Conservation (phyloP, 139 green algal species). For the Coelastrella sp. region DNA sequence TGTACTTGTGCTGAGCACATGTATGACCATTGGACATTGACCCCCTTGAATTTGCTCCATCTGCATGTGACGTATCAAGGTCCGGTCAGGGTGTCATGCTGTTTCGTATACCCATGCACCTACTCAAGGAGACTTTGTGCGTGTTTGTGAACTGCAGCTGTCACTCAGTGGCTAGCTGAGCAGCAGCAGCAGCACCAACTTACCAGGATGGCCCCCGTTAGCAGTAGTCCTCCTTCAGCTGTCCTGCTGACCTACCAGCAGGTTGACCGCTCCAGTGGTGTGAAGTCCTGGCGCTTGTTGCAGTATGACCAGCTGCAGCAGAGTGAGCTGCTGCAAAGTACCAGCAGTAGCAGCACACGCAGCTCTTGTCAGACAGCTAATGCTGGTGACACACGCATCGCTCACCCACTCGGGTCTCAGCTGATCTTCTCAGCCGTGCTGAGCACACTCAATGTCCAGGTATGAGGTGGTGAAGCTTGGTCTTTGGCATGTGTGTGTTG, state of each 20-base stretch:
- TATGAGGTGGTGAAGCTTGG: too few relatives aligned
- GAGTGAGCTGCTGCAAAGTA: background rate
- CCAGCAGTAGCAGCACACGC: too few relatives aligned
- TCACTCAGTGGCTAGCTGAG: background rate
- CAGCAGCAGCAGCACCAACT: background rate
- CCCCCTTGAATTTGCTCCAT: too few relatives aligned
- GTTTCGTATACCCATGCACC: too few relatives aligned
- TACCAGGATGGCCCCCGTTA: background rate
- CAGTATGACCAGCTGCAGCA: background rate
- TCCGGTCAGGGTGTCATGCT: too few relatives aligned
- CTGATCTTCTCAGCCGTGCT: background rate
- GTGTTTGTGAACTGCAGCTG: background rate
- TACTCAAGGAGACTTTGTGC: too few relatives aligned
- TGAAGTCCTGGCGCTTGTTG: conserved; percentile 17
- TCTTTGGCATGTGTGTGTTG: too few relatives aligned
- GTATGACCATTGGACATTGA: too few relatives aligned
- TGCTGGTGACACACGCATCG: background rate
- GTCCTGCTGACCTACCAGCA: conserved; percentile 1
- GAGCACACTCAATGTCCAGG: background rate
- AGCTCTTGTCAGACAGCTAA: too few relatives aligned
- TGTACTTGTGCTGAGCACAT: too few relatives aligned
- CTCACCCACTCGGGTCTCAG: conserved; percentile 21
- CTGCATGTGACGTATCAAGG: too few relatives aligned
- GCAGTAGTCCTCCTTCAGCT: background rate
- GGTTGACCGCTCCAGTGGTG: background rate